A percentile compares a stretch with the other conserved stretches of the same genome.
These are phyloP conservation scores for Mycena vulgaris DNA, from an alignment of 768 basidiomycete species.

Conservation along the genomic window DNA sequence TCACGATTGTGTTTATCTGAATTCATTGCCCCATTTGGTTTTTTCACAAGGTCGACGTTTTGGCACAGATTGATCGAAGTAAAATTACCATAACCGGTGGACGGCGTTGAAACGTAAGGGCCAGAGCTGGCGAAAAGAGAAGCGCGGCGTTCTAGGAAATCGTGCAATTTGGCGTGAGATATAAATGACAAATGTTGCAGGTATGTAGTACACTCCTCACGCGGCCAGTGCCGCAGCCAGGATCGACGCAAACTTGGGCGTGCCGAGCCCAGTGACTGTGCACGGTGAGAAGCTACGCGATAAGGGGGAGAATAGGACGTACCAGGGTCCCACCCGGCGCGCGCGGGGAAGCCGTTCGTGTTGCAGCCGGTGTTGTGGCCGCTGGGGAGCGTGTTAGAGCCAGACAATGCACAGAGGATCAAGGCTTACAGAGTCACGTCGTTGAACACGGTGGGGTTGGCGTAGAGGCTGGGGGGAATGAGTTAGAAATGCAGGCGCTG, in stretches of 20 bases:
- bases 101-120: background rate
- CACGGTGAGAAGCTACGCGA: background rate
- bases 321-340: conserved; percentile 43
- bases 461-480: conserved; percentile 48
- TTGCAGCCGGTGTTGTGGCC: conserved; percentile 47
- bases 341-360: conserved; percentile 42
- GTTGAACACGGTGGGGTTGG: conserved; percentile 48
- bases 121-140: background rate
- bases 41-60: too few relatives aligned
- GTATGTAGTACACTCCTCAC: conserved; percentile 1
- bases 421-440: conserved; percentile 59
- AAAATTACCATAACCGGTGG: conserved; percentile 9
- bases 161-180: background rate
- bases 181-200: too few relatives aligned
- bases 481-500: background rate
- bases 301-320: background rate
- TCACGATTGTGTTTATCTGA: too few relatives aligned
- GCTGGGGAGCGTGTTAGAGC: background rate
- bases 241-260: conserved; percentile 41
- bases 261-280: conserved; percentile 45
- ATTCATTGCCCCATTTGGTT: too few relatives aligned
- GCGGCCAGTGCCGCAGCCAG: conserved; percentile 27
- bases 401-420: conserved; percentile 45
- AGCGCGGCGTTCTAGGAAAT: background rate
- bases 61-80: background rate